A percentile compares a stretch with the other conserved stretches of the same genome.
These are phyloP conservation scores for Fusarium siculi DNA, from an alignment of 2,329 filamentous ascomycete genomes.

Conservation along the genomic window DNA sequence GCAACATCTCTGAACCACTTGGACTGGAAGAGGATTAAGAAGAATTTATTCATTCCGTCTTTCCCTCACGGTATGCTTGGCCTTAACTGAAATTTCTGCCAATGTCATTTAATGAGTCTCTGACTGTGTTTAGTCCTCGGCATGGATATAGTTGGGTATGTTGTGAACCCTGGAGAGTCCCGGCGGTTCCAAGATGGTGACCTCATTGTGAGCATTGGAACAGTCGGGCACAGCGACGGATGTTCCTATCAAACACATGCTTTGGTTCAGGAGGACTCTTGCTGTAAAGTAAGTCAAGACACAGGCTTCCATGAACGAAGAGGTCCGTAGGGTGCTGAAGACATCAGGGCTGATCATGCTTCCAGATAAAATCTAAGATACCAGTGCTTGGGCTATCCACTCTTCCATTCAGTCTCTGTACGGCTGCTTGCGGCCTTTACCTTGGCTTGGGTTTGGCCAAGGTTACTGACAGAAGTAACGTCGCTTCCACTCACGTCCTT, in stretches of 20 bases:
- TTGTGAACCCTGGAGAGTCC: neutral
- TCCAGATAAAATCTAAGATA: neutral
- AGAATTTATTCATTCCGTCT: neutral
- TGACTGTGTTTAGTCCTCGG: neutral
- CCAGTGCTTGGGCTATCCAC: neutral
- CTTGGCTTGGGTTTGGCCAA: neutral
- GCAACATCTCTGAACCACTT: neutral
- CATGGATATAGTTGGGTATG: neutral
- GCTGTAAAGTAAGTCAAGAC: neutral
- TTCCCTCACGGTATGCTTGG: neutral
- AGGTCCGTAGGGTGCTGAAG: neutral
- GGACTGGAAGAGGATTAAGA: neutral
- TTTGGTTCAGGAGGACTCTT: neutral
- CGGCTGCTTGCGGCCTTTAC: neutral
- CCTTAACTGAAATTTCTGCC: neutral
- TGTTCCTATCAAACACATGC: neutral
- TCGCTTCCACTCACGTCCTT: neutral
- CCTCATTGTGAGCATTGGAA: neutral
- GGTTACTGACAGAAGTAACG: neutral
- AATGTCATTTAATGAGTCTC: neutral
- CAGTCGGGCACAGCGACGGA: neutral
- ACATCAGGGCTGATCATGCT: rapidly evolving
- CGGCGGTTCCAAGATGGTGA: neutral
- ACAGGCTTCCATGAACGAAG: too few species aligned
- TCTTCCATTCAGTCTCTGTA: neutral